Base-by-base conservation (phyloP, 192 early-diverging fungal genomes). In the Globomyces pollinis-pini region DNA sequence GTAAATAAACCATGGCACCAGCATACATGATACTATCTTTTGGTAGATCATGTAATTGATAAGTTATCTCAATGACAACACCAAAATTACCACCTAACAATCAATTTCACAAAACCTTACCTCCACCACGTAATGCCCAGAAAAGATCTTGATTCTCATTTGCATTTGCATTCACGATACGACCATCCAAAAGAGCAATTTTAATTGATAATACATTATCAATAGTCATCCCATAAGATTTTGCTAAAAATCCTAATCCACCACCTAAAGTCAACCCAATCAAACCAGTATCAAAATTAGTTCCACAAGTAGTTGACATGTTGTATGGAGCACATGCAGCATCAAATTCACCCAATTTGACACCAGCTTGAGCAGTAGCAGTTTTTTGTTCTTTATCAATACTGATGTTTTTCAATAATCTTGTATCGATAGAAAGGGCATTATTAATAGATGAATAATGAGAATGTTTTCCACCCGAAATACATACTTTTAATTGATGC, bases 71-170 rank as follows among this genome's bases (percentile, higher is more conserved):
- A 9, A 33, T 65, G 26, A 50, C 60, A 15, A 70, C 49, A 11
- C 68, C 68, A 62, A 53, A 67, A 8, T 33, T 42, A 9, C 64
- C 64, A 39, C 73, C n/a, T n/a, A 18, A 50, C 18, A 29, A 11
- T 50, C 12, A 50, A 18, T 18, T 29, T 29, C 21, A n/a, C n/a
- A n/a, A n/a, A n/a, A n/a, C n/a, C n/a, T n/a, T 76, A 7, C 83
- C 83, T 5, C 75, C 85, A 18, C 83, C 84, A 32, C 81, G 63
- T 1, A 85, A 44, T 0, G 83, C 80, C 64, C 67, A 86, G 50
- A 81, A 86, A 13, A 87, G 57, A 62, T 86, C 84, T 3, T 58
- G 20, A 53, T 85, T 67, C 23, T 67, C 4, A 2, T 45, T 56
- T 5, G 52, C 56, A 39, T 57, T 69, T 21, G 65, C 72, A 15